Conservation (phyloP, 306 rosid species). For the Nissolia schottii region DNA sequence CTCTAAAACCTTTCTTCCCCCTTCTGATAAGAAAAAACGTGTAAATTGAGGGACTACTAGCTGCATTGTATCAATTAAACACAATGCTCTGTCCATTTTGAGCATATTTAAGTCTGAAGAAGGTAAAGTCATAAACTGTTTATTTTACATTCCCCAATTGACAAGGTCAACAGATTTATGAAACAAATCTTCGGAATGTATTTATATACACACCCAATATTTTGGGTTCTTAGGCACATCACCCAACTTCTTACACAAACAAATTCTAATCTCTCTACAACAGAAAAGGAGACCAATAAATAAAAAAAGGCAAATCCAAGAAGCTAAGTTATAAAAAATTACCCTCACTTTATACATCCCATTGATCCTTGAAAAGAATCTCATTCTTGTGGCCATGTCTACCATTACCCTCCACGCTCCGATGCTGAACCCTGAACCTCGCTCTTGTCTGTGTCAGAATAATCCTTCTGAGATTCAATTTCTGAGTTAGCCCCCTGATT, state of each 20-base stretch:
- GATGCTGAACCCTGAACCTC: conserved; percentile 53
- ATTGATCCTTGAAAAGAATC: conserved; percentile 31
- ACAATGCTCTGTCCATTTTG: neutral
- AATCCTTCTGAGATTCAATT: conserved; percentile 60
- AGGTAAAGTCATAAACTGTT: neutral
- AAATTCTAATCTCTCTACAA: conserved; percentile 53
- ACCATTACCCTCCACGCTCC: conserved; percentile 43
- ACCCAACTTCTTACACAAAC: conserved; percentile 47
- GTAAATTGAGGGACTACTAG: neutral
- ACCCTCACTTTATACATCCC: conserved; percentile 35
- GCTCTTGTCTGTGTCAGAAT: conserved; percentile 60
- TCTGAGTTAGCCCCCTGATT: conserved; percentile 48
- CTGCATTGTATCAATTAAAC: neutral
- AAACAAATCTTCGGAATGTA: conserved; percentile 1
- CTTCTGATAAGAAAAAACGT: neutral
- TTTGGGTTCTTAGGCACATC: conserved; percentile 40
- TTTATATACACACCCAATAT: conserved; percentile 35
- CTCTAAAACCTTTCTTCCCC: neutral
- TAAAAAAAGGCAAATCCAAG: conserved; percentile 35
- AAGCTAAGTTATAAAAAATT: conserved; percentile 35
- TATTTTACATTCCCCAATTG: conserved; percentile 4
- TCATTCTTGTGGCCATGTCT: conserved; percentile 24
- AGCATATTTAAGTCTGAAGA: neutral
- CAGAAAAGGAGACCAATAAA: neutral
- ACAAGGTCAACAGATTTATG: neutral